Evolutionary conservation across 192 early-diverging fungal genomes (phyloP), one percentile per base, ranked within the genome.

Genomic region (Coemansia sp.): DNA sequence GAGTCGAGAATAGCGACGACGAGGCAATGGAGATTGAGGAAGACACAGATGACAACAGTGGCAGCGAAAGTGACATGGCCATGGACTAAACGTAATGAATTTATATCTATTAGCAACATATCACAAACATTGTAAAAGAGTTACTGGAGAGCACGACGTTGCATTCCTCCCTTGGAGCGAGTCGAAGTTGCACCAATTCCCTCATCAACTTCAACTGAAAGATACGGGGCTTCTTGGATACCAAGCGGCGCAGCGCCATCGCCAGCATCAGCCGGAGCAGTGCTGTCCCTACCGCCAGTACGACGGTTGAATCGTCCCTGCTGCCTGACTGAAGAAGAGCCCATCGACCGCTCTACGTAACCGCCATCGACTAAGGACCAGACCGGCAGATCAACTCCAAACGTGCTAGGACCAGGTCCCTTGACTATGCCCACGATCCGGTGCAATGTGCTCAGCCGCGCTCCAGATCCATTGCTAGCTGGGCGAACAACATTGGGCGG

Each of bases 1-100:
- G 24, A 0, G 72, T 52, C 16, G 82, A 79, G 31, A 70, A 77
- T 18, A 84, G 82, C 62, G 82, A 79, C 22, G 76, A 84, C 27
- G 76, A 84, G 27, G 77, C 65, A n/a, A 84, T 84, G 82, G 82
- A 84, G 18, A 84, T 84, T 63, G 77, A 79, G 33, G 81, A 83
- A 18, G 80, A 78, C 49, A 69, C 62, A 4, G 71, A 71, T n/a
- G 66, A 58, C 1, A 69, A 61, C 20, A 76, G 65, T 13, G 75
- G 36, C 11, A 72, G 66, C 49, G 75, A 65, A 31, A 78, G 79
- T 52, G 79, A 76, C 15, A 81, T 81, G 79, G 79, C 79, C 40
- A 73, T 81, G 71, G 79, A 81, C 43, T 76, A 75, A 41, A 36
- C 1, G 16, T 20, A n/a, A 33, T 15, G 31, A 15, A 12, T 49